Evolutionary conservation across 805 yeast genomes (phyloP), one percentile per base, ranked within the genome.

Genomic region (Vanderwaltozyma yarrowii): DNA sequence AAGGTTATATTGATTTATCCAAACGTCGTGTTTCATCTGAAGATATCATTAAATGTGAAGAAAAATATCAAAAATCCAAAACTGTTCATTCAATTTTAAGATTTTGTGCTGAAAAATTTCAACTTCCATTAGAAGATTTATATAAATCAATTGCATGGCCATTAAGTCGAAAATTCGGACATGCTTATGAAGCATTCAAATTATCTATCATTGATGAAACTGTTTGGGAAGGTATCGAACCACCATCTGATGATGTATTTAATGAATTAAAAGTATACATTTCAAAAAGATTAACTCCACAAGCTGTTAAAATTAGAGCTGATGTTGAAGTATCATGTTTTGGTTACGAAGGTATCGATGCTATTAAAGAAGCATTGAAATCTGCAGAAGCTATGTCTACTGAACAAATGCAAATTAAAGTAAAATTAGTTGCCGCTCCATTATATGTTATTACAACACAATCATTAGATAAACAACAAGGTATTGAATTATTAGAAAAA

Each of bases 11-110:
- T 60, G 98, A 92, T 68, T 72, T 92, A 58, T 87, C 96, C 40
- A 92, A 92, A 66, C 88, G 97, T 75, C 80, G 96, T 63, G 98
- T 89, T 38, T 80, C 94, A n/a, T 79, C 96, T 30, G 98, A 92
- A 67, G 98, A 92, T 64, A 89, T 92, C 49, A 79, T 81, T 54
- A 86, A 85, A 65, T 92, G 97, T 72, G 98, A 92, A 67, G 98
- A 92, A 68, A 78, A 94, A 65, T 92, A 84, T 68, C 89, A 85
- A 68, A 89, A 88, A 67, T 82, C 95, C 47, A 92, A 92, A 68
- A 92, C 96, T 31, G 96, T 94, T 40, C 96, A 92, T 68, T 87
- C 96, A 13, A 92, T 92, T 56, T 71, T 92, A 60, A 82, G 98
- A 65, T 96, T 92, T 65, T 92, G 96, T 64, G 96, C 98, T 40